Evolutionary conservation across 169 alveolate genomes (phyloP), one percentile per base, ranked within the genome.

Genomic region (Cryptosporidium parvum): DNA sequence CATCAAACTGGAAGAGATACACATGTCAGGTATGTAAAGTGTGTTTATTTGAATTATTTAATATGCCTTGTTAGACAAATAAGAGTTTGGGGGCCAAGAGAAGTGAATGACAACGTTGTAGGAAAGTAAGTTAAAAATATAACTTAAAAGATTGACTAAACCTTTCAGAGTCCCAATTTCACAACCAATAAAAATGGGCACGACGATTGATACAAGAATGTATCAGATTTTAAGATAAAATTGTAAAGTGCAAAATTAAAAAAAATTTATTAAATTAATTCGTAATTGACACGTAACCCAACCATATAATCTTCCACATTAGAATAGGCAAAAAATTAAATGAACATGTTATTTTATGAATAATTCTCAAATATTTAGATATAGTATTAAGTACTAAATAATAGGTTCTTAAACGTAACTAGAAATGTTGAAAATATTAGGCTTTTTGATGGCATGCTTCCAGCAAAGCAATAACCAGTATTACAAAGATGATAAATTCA

Each of bases 1-100:
- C 94, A 92, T 84, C 96, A 94, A 80, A 91, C 93, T 67, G 97
- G 97, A 31, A 86, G 95, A 70, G 97, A 95, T 70, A 93, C 96
- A 5, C 96, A 95, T 70, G 93, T 95, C 48, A 85, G 97, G 70
- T 95, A 94, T 91, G 94, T 48, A 86, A 92, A 89, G 4, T 26
- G n/a, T 62, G 2, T 21, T 29, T 9, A 10, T 29, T 39, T 80
- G 42, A 12, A 18, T 26, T 42, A 0, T 33, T 62, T n/a, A 2
- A 62, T 61, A 2, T 26, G 16, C 10, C 9, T 39, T 23, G 16
- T 29, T 80, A 80, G 89, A 21, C 89, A 80, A 80, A 80, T 80
- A 65, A 59, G 89, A 62, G 75, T 80, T 80, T 80, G 89, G 89
- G 89, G 89, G 16, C 89, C 89, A 31, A 80, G 89, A 48, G 89